Evolutionary conservation across 768 basidiomycete species (phyloP), one percentile per base, ranked within the genome.

Genomic region (Termitomyces sp.): DNA sequence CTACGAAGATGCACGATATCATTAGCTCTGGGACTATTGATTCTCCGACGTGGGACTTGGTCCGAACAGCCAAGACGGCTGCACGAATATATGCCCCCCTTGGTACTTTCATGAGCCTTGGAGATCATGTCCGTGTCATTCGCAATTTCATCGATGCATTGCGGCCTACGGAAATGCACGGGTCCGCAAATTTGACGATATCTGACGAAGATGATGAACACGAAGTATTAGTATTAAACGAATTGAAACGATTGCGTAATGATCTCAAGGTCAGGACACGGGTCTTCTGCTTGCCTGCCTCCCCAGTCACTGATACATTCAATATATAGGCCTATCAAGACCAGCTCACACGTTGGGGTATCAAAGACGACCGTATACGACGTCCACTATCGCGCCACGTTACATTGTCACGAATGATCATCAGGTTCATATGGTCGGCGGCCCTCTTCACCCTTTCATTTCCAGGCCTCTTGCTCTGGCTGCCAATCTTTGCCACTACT

Each of bases 301-400:
- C 29, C 48, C 15, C n/a, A 63, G 14, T 47, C 36, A 42, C 15
- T 40, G 38, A 14, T 68, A 12, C 10, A 45, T 36, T 20, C 10
- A 31, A 31, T 43, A 3, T 5, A 20, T 31, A 92, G 92, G 75
- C 67, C 1, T 92, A 94, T 68, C 92, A 94, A 77, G 86, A 92
- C 70, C 78, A 83, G 54, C 81, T 96, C 20, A 76, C 81, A 36
- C 72, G 72, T 34, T 84, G 82, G 76, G 85, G 89, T 15, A 81
- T 96, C 71, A 95, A 92, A 70, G 94, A 96, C 66, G 92, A 95
- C 71, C 86, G 94, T 45, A 85, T 94, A 55, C 84, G 91, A 49
- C 81, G 83, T 45, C 87, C 87, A 5, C 77, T 91, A 17, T 71
- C 76, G 31, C 79, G 82, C 43, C 79, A 68, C 20, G 77, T 77